Evolutionary conservation across 768 basidiomycete genomes (phyloP).

Genomic region (Psilocybe cubensis): DNA sequence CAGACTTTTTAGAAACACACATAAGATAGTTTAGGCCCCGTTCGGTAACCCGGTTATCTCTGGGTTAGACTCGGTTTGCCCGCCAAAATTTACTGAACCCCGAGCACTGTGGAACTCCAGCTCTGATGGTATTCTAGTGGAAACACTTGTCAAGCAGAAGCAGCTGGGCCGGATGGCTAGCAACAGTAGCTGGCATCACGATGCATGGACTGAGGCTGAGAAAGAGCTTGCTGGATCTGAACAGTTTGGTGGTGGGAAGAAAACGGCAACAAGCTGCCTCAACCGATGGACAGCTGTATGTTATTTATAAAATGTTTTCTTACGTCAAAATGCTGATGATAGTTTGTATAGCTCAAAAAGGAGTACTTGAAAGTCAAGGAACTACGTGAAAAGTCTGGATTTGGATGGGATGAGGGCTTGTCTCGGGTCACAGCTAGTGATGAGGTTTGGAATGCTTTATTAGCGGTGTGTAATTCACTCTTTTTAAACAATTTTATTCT

Average conservation of each 20-base stretch:
- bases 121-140: conserved; percentile 22
- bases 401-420: conserved; percentile 29
- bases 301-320: conserved; percentile 1
- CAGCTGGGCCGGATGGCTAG: conserved; percentile 19
- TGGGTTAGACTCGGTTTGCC: too few species aligned
- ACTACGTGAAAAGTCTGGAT: conserved; percentile 24
- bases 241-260: conserved; percentile 12
- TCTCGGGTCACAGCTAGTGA: conserved; percentile 31
- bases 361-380: conserved; percentile 21
- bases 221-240: conserved; percentile 17
- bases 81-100: too few species aligned
- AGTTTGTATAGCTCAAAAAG: conserved; percentile 23
- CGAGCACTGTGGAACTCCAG: conserved; percentile 13
- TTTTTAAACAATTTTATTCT: background rate
- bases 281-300: conserved; percentile 16
- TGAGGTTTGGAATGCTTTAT: conserved; percentile 21
- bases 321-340: conserved; percentile 3
- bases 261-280: conserved; percentile 18
- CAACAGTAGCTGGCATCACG: conserved; percentile 20
- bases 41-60: too few species aligned
- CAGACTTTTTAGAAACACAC: too few species aligned
- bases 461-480: conserved; percentile 17
- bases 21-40: too few species aligned
- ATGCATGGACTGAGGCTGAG: conserved; percentile 21
- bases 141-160: conserved; percentile 15